These are phyloP conservation scores for Huntiella bhutanensis DNA, from an alignment of 2,329 filamentous ascomycete genomes.

Conservation along the genomic window DNA sequence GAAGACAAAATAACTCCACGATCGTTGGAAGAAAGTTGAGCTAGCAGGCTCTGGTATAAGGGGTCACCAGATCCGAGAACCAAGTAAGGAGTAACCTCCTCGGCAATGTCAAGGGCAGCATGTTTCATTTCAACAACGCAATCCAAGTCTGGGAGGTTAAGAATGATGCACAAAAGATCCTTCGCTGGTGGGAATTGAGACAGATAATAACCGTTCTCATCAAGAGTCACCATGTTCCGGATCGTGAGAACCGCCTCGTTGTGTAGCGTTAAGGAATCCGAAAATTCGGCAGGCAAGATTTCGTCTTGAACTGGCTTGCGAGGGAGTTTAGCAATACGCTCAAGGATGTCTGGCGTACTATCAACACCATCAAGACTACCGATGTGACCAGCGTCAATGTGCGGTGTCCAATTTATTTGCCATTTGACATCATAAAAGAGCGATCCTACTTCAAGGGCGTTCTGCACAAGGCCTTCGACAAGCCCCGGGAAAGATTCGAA, in stretches of 20 bases:
- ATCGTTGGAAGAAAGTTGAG: slow-evolving; percentile 48
- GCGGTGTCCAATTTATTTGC: slow-evolving; percentile 49
- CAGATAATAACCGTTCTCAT: slow-evolving; percentile 72
- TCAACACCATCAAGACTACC: slow-evolving; percentile 25
- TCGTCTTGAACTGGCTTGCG: slow-evolving; percentile 44
- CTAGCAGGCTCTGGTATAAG: slow-evolving; percentile 56
- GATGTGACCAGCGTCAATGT: slow-evolving; percentile 29
- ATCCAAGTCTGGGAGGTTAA: slow-evolving; percentile 57
- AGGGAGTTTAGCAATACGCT: slow-evolving; percentile 47
- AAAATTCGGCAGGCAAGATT: slow-evolving; percentile 52
- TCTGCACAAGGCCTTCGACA: slow-evolving; percentile 72
- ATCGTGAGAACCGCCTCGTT: slow-evolving; percentile 77
- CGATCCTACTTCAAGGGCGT: slow-evolving; percentile 57
- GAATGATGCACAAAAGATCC: slow-evolving; percentile 65
- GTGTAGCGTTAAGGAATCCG: slow-evolving; percentile 53
- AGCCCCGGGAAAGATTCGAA: slow-evolving; percentile 83
- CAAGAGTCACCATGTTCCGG: slow-evolving; percentile 87
- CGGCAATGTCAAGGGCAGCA: slow-evolving; percentile 76
- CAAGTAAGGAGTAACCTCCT: slow-evolving; percentile 74
- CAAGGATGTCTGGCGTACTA: slow-evolving; percentile 37
- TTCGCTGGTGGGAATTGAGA: slow-evolving; percentile 55
- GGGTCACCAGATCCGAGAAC: slow-evolving; percentile 52
- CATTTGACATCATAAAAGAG: slow-evolving; percentile 71
- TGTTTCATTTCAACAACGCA: slow-evolving; percentile 70
- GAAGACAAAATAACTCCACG: slow-evolving; percentile 66